Conservation (phyloP, 176 grass and related monocot genomes). For the Oryza officinalis region DNA sequence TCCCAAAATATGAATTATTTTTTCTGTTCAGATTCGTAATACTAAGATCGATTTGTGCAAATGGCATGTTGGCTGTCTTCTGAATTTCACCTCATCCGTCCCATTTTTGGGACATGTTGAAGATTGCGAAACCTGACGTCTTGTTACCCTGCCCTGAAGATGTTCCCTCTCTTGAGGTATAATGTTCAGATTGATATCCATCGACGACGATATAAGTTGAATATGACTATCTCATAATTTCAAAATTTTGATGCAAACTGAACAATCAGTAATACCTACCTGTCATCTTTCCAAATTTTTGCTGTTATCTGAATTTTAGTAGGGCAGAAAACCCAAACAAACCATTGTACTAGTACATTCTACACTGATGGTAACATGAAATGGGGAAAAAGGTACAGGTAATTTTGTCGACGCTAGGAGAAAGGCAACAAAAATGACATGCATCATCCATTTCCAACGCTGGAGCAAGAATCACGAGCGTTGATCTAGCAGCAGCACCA, state of each 20-base stretch:
- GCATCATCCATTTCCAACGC: not conserved
- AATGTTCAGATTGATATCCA: not conserved
- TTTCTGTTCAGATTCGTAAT: no score
- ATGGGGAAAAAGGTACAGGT: not conserved
- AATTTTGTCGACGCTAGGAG: not conserved
- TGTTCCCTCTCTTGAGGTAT: not conserved
- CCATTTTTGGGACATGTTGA: not conserved
- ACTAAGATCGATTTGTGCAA: not conserved
- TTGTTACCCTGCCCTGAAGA: not conserved
- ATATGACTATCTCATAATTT: not conserved
- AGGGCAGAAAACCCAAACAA: not conserved
- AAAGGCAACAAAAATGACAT: not conserved
- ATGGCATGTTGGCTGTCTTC: not conserved
- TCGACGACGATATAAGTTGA: not conserved
- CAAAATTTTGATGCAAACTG: not conserved
- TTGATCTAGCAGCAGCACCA: not conserved
- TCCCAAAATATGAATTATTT: no score
- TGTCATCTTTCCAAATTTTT: no score
- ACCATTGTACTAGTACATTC: not conserved
- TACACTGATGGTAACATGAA: not conserved
- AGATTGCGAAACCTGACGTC: not conserved
- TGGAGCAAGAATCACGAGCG: no score
- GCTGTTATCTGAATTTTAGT: not conserved
- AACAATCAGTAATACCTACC: no score
- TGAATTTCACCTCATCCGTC: not conserved